Conservation (phyloP, 2,329 filamentous ascomycete genomes). For the Metarhizium album region DNA sequence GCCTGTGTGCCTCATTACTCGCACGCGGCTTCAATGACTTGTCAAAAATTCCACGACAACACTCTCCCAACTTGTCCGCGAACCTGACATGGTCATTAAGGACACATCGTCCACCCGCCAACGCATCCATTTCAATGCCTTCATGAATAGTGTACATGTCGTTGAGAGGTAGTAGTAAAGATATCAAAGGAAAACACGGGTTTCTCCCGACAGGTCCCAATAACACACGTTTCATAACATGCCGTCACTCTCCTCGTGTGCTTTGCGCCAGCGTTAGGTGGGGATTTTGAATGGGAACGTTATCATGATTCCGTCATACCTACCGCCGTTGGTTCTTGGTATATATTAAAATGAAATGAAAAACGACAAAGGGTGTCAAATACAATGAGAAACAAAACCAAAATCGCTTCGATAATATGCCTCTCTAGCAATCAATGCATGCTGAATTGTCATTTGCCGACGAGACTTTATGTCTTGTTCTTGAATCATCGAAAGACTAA, state of each 20-base stretch:
- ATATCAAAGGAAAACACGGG: not conserved
- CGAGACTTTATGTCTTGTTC: not conserved
- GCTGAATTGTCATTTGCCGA: not conserved
- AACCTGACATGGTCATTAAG: not conserved
- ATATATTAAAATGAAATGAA: constrained; percentile 2
- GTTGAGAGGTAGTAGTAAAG: not conserved
- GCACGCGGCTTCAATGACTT: not conserved
- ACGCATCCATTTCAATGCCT: constrained; percentile 1
- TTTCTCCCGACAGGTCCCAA: not conserved
- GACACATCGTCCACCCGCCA: not conserved
- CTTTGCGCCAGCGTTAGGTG: not conserved
- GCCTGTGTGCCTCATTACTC: not conserved
- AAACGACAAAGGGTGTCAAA: not conserved
- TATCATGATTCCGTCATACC: not conserved
- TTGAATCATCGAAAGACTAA: constrained; percentile 1
- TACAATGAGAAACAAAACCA: not conserved
- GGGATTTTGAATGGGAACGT: not conserved
- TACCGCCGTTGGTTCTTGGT: not conserved
- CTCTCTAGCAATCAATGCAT: constrained; percentile 2
- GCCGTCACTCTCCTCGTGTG: not conserved
- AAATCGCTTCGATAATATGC: constrained; percentile 1
- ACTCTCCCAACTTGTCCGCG: not conserved
- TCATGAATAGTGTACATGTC: constrained; percentile 4
- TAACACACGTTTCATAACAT: not conserved
- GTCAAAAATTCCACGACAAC: not conserved